Evolutionary conservation across 805 yeast genomes (phyloP), one percentile per base, ranked within the genome.

Genomic region (Ogataea angusta): DNA sequence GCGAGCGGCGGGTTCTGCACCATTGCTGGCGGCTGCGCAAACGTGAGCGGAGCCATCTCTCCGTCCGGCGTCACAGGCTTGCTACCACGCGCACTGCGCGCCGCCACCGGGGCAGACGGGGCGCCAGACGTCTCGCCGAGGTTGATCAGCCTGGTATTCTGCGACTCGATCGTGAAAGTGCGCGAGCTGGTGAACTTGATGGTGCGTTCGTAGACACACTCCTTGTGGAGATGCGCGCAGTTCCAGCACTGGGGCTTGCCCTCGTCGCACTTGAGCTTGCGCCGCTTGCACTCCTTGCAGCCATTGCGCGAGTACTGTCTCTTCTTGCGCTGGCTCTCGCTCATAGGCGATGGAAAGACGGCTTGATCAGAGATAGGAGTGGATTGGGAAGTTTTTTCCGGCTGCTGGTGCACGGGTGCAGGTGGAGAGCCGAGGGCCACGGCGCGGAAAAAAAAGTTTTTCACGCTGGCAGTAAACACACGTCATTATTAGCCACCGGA

Each of bases 221-320:
- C 52, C 49, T 67, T 67, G 8, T 60, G 59, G 12, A 67, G 40
- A 23, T 60, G 60, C 1, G 59, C 42, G 39, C 76, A 71, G 34
- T 68, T 69, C 62, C 69, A 58, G 40, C 76, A 70, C 12, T 46
- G 48, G 1, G 71, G 71, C 35, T 64, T 65, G 4, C 45, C 47
- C 40, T 67, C 71, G 47, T 66, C 72, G 48, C 71, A 67, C 54
- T 66, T 71, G 40, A 67, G 53, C 43, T 68, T 69, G 27, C 75
- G 54, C 31, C 69, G 47, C 51, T 70, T 71, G 52, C 76, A 72
- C 46, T 69, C 72, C 29, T 53, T 50, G 42, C 76, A 72, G 5
- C 76, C 76, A 41, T 68, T 63, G 35, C 73, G 56, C 19, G 73
- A 67, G 47, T 72, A 70, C 37, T 62, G 56, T 36, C 75, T 51